Evolutionary conservation across 257 asterid species (phyloP).

Genomic region (Plectranthus barbatus): DNA sequence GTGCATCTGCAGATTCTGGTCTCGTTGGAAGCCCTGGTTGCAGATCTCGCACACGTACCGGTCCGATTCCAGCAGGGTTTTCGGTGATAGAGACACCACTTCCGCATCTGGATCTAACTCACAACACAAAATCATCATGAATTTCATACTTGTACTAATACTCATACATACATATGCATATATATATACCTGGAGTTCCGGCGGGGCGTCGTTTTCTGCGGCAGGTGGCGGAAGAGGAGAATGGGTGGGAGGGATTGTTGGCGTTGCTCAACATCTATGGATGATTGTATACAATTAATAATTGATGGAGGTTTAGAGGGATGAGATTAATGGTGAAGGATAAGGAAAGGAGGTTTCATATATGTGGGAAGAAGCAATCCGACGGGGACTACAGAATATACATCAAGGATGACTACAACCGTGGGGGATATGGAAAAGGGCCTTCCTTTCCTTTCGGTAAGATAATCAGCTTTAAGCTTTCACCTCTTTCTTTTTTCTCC

Average conservation of each 20-base stretch:
- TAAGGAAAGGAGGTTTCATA: no score
- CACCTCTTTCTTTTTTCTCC: no score
- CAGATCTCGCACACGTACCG: conserved; percentile 95
- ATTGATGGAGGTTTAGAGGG: no score
- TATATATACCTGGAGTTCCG: conserved; percentile 70
- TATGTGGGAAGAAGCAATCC: not conserved
- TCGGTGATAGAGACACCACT: conserved; percentile 76
- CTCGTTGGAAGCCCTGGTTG: conserved; percentile 86
- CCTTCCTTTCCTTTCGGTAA: conserved; percentile 42
- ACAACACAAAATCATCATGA: not conserved
- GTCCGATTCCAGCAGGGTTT: conserved; percentile 75
- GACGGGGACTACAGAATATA: conserved; percentile 9
- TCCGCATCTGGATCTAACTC: conserved; percentile 99
- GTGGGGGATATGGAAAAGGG: conserved; percentile 27
- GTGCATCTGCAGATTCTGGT: conserved; percentile 90
- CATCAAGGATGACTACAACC: conserved; percentile 23
- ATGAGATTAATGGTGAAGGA: no score
- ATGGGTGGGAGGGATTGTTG: conserved; percentile 25
- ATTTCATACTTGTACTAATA: no score
- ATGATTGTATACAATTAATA: no score
- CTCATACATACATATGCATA: not conserved
- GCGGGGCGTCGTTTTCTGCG: conserved; percentile 70
- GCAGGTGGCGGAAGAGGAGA: conserved; percentile 32
- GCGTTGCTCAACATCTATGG: conserved; percentile 30
- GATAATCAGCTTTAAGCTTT: conserved; percentile 48